Evolutionary conservation across 345 rosid genomes (phyloP).

Genomic region (Pistacia vera): DNA sequence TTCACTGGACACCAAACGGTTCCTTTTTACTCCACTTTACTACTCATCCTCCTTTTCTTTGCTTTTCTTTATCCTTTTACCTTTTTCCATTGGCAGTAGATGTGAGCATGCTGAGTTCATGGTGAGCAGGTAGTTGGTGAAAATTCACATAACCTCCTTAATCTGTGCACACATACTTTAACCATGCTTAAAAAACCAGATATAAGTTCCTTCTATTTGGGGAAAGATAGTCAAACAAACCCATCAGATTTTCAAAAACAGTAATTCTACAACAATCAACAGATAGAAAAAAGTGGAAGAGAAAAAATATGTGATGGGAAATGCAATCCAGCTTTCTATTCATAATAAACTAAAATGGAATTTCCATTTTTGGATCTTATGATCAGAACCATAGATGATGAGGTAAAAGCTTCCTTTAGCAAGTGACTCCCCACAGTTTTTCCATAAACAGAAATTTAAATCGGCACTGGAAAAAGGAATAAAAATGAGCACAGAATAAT

Average conservation of each 20-base stretch:
- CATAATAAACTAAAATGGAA: not conserved
- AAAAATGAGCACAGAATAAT: conserved; percentile 13
- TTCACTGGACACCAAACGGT: not conserved
- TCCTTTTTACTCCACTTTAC: not conserved
- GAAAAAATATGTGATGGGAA: not conserved
- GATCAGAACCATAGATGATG: not conserved
- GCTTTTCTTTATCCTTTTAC: not conserved
- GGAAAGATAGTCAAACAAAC: not conserved
- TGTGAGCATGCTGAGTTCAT: not conserved
- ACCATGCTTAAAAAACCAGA: not conserved
- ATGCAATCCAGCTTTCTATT: not conserved
- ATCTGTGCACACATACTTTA: not conserved
- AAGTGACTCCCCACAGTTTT: not conserved
- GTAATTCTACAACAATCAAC: not conserved
- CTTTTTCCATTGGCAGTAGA: not conserved
- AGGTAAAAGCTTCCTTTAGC: conserved; percentile 5
- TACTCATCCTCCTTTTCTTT: not conserved
- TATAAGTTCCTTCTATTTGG: not conserved
- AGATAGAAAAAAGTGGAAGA: not conserved
- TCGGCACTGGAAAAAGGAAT: not conserved
- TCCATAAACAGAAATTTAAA: not conserved
- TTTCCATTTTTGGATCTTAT: not conserved
- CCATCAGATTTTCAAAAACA: not conserved
- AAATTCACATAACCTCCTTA: not conserved
- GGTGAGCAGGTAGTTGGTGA: not conserved